Percentiles rank a stretch among this genome's conserved stretches.
phyloP scores from a whole-genome alignment of 192 early-diverging fungal genomes.

The Gigaspora rosea region DNA sequence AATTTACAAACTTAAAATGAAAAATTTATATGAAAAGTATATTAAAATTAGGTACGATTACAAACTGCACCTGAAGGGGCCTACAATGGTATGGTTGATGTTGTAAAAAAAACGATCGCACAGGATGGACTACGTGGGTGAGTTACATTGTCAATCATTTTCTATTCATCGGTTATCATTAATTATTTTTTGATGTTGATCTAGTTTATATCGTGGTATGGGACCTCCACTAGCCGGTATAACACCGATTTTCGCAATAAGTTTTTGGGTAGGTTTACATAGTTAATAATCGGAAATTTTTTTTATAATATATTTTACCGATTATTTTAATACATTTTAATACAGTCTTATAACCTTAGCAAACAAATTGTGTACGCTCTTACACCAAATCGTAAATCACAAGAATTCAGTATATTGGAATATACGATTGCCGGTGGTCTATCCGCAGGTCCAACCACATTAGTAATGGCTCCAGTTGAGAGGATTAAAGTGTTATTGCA shows the following conservation, averaged over 20 bases:
- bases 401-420: slow-evolving; percentile 72
- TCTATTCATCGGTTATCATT: not conserved
- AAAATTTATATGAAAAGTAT: not conserved
- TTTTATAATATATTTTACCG: not conserved
- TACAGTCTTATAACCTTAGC: slow-evolving; percentile 71
- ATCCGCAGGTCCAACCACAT: slow-evolving; percentile 93
- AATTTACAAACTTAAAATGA: not conserved
- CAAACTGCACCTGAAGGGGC: slow-evolving; percentile 80
- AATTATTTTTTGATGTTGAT: not conserved
- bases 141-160: not conserved
- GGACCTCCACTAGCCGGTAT: slow-evolving; percentile 88
- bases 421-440: slow-evolving; percentile 89
- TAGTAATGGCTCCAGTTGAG: slow-evolving; percentile 94
- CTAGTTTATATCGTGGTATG: slow-evolving; percentile 90
- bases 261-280: slow-evolving; percentile 74
- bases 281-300: not conserved
- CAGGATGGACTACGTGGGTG: slow-evolving; percentile 84
- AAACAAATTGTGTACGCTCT: slow-evolving; percentile 65
- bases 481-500: slow-evolving; percentile 96
- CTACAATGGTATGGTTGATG: slow-evolving; percentile 89
- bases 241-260: slow-evolving; percentile 94
- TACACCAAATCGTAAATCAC: slow-evolving; percentile 57
- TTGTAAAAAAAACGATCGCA: slow-evolving; percentile 86
- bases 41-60: slow-evolving; percentile 68
- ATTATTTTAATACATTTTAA: not conserved